A percentile compares a stretch with the other conserved stretches of the same genome.
These are phyloP conservation scores for Alternaria triticina DNA, from an alignment of 2,329 filamentous ascomycete species.

Conservation along the genomic window DNA sequence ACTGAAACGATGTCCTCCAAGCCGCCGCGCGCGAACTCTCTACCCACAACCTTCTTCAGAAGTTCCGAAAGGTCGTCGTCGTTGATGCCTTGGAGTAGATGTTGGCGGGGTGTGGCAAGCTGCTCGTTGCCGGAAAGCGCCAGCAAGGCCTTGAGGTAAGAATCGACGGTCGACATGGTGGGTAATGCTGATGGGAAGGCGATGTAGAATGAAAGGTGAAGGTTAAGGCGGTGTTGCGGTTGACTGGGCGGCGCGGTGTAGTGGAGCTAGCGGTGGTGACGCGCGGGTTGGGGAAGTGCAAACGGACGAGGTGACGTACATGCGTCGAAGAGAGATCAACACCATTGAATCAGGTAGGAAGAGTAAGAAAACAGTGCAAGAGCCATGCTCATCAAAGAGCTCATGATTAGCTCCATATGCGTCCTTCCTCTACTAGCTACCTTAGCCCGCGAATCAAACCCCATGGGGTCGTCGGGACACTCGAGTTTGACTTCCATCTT, in stretches of 20 bases:
- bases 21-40: not conserved
- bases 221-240: not conserved
- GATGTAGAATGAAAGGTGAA: no score
- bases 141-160: not conserved
- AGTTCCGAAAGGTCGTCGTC: not conserved
- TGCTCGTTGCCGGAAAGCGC: not conserved
- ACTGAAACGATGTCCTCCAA: not conserved
- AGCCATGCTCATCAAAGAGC: not conserved
- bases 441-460: not conserved
- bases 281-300: not conserved
- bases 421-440: not conserved
- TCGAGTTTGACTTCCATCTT: not conserved
- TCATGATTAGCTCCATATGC: not conserved
- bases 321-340: not conserved
- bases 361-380: not conserved
- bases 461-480: no score
- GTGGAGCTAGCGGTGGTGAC: no score
- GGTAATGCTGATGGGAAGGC: accelerated
- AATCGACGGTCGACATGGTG: not conserved
- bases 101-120: not conserved
- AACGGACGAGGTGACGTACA: not conserved
- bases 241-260: not conserved
- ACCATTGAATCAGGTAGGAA: not conserved
- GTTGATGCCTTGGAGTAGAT: not conserved
- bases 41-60: not conserved